phyloP scores from a whole-genome alignment of 2,329 filamentous ascomycete genomes.

The Colletotrichum viniferum region DNA sequence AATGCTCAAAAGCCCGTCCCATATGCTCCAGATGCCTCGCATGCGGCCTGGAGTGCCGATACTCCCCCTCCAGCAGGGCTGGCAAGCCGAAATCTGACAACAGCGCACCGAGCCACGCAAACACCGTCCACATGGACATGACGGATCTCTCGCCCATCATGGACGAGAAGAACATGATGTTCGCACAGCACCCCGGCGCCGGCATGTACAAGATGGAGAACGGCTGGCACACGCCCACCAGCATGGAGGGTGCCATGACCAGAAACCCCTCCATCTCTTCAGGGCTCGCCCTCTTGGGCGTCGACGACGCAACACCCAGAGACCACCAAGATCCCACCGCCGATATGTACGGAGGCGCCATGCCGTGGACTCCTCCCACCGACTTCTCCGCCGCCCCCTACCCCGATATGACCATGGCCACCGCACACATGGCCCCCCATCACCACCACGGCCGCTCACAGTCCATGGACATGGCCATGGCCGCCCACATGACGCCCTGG shows the following conservation, averaged over 20 bases:
- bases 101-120: constrained; percentile 22
- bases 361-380: constrained; percentile 44
- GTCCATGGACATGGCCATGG: constrained; percentile 38
- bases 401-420: constrained; percentile 34
- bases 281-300: constrained; percentile 32
- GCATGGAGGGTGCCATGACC: constrained; percentile 36
- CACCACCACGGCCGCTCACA: constrained; percentile 36
- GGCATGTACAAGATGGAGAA: constrained; percentile 41
- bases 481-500: constrained; percentile 32
- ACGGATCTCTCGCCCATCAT: constrained; percentile 26
- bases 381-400: constrained; percentile 37
- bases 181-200: constrained; percentile 28
- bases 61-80: constrained; percentile 55
- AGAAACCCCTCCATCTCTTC: constrained; percentile 38
- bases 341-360: constrained; percentile 39
- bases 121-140: constrained; percentile 25
- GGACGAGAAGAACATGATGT: constrained; percentile 34
- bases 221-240: constrained; percentile 43
- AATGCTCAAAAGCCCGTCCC: constrained; percentile 58
- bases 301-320: constrained; percentile 29
- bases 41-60: constrained; percentile 54
- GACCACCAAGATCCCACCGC: constrained; percentile 22
- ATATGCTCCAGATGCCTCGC: constrained; percentile 57
- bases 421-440: constrained; percentile 25
- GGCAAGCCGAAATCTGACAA: constrained; percentile 51